Conservation (phyloP, 768 basidiomycete species). For the Coprinopsis sp. region DNA sequence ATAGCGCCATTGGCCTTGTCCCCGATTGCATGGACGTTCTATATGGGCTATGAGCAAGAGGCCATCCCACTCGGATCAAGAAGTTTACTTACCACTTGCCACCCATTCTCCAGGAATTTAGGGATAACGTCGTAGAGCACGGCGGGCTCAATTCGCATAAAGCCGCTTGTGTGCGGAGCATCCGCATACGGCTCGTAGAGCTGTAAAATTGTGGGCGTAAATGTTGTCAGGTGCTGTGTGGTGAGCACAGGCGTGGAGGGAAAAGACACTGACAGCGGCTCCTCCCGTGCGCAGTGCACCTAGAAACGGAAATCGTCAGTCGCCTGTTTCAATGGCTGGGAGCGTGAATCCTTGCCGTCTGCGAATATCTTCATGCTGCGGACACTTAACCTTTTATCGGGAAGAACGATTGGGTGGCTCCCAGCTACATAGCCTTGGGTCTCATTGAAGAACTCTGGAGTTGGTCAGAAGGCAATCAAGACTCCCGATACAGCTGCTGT, state of each 20-base stretch:
- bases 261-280: conserved; percentile 57
- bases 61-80: neutral
- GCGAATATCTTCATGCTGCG: conserved; percentile 80
- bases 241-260: neutral
- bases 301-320: conserved; percentile 21
- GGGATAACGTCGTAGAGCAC: conserved; percentile 60
- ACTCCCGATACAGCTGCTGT: too few species aligned
- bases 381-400: conserved; percentile 60
- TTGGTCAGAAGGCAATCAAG: too few species aligned
- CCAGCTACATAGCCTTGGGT: conserved; percentile 65
- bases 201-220: conserved; percentile 26
- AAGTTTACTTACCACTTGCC: conserved; percentile 77
- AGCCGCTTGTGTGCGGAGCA: conserved; percentile 68
- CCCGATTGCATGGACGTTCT: conserved; percentile 88
- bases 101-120: conserved; percentile 71
- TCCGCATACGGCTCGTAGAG: conserved; percentile 81
- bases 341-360: conserved; percentile 44
- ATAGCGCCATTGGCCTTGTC: conserved; percentile 86
- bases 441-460: conserved; percentile 66
- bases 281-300: conserved; percentile 88
- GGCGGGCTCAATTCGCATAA: conserved; percentile 67
- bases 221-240: conserved; percentile 3
- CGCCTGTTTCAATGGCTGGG: neutral
- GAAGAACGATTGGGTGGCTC: conserved; percentile 51
- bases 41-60: neutral